Conservation (phyloP, 352 stramenopile genomes). For the Globisporangium takayamanum region DNA sequence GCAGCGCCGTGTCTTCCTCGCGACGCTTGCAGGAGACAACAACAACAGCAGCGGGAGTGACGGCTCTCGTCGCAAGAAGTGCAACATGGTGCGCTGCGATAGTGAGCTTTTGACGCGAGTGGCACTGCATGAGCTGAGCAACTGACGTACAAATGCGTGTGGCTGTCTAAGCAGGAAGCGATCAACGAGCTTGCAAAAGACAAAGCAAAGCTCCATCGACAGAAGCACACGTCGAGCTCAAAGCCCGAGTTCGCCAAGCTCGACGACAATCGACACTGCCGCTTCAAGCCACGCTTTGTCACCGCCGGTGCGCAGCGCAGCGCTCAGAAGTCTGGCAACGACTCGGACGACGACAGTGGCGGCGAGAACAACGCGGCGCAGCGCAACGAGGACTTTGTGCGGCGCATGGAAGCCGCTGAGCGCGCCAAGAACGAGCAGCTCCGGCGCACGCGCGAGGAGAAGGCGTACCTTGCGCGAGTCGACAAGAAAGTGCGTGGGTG, state of each 20-base stretch:
- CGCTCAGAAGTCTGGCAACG: conserved; percentile 10
- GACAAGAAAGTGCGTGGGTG: conserved; percentile 61
- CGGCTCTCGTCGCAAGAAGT: conserved; percentile 4
- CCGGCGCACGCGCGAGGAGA: conserved; percentile 53
- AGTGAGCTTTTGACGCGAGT: too few relatives aligned
- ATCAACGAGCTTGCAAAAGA: conserved; percentile 47
- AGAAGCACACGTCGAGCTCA: conserved; percentile 13
- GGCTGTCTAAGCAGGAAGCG: conserved; percentile 17
- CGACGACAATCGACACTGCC: conserved; percentile 52
- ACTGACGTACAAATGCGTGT: background rate
- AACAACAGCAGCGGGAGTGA: too few relatives aligned
- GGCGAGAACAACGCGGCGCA: conserved; percentile 14
- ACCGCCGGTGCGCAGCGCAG: conserved; percentile 16
- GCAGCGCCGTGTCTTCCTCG: conserved; percentile 53
- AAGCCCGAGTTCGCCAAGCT: conserved; percentile 38
- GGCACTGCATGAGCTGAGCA: background rate
- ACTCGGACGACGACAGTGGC: conserved; percentile 40
- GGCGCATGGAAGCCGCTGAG: conserved; percentile 66
- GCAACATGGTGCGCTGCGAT: conserved; percentile 25
- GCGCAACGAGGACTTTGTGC: conserved; percentile 56
- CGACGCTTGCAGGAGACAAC: conserved; percentile 33
- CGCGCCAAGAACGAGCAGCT: conserved; percentile 48
- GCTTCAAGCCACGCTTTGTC: conserved; percentile 34
- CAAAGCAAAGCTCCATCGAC: conserved; percentile 23
- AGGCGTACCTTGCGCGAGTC: conserved; percentile 41